Conservation (phyloP, 116 monocot genomes). For the Thalassia testudinum region DNA sequence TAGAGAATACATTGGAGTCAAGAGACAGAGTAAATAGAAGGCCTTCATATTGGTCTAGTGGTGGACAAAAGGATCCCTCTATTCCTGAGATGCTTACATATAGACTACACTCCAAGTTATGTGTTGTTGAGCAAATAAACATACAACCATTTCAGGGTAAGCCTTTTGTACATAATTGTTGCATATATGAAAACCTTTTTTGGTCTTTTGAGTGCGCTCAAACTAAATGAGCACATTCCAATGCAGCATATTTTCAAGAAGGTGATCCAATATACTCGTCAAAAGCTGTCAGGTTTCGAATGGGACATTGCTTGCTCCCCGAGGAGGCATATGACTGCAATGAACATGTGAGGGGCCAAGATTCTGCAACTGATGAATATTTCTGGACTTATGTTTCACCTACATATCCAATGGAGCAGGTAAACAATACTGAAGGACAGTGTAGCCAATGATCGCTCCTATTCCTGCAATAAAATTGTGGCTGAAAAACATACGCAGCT, state of each 20-base stretch:
- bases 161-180: conserved; percentile 1
- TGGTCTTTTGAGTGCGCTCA: no score
- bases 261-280: conserved; percentile 65
- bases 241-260: conserved; percentile 56
- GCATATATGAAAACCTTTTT: no score
- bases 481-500: no score
- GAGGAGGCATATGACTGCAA: not conserved
- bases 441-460: no score
- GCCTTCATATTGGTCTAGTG: conserved; percentile 95
- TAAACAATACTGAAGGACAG: conserved; percentile 3
- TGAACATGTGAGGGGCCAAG: not conserved
- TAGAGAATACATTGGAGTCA: conserved; percentile 51
- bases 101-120: conserved; percentile 36
- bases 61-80: conserved; percentile 42
- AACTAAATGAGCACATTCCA: not conserved
- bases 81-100: conserved; percentile 73
- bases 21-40: conserved; percentile 20
- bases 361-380: conserved; percentile 13
- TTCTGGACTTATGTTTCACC: conserved; percentile 82
- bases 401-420: conserved; percentile 77
- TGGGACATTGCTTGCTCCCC: conserved; percentile 25
- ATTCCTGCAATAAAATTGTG: no score
- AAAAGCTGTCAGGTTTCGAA: conserved; percentile 43
- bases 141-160: conserved; percentile 76
- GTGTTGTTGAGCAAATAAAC: conserved; percentile 59